Conservation (phyloP, 129 eudicot genomes). For the Logfia minima region DNA sequence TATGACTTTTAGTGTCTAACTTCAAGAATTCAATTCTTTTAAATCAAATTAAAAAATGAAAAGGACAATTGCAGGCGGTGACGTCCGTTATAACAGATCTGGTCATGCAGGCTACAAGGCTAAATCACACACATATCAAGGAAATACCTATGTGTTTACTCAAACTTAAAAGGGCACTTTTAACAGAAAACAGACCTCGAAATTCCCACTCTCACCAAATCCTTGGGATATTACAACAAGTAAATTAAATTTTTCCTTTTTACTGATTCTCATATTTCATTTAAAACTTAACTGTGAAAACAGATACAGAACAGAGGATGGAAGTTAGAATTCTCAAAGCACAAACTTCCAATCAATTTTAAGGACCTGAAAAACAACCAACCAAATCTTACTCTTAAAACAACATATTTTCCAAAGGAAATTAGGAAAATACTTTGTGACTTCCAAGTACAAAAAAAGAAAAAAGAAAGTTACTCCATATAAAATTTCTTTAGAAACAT, state of each 20-base stretch:
- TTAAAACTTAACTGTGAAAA: not conserved
- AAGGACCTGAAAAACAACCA: slow-evolving; percentile 5
- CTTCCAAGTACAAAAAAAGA: not conserved
- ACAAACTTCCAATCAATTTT: slow-evolving; percentile 15
- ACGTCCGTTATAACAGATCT: slow-evolving; percentile 35
- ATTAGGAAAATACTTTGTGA: not conserved
- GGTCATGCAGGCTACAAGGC: slow-evolving; percentile 32
- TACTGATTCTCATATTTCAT: slow-evolving; percentile 28
- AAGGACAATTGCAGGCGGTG: slow-evolving; percentile 32
- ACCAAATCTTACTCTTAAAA: slow-evolving; percentile 23
- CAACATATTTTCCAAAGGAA: slow-evolving; percentile 7
- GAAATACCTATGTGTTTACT: slow-evolving; percentile 4
- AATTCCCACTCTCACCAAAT: slow-evolving; percentile 8
- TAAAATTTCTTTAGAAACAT: not conserved
- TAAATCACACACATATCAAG: slow-evolving; percentile 26
- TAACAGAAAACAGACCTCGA: slow-evolving; percentile 28
- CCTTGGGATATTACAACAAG: slow-evolving; percentile 32
- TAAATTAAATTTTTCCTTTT: slow-evolving; percentile 25
- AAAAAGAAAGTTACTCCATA: not conserved
- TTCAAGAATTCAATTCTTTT: not conserved
- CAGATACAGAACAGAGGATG: slow-evolving; percentile 18
- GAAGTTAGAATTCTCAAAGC: slow-evolving; percentile 16
- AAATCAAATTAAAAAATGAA: not conserved
- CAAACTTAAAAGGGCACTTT: slow-evolving; percentile 21
- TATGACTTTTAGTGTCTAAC: not conserved